phyloP scores from a whole-genome alignment of 2,329 filamentous ascomycete genomes.

The Aureobasidium melanogenum region DNA sequence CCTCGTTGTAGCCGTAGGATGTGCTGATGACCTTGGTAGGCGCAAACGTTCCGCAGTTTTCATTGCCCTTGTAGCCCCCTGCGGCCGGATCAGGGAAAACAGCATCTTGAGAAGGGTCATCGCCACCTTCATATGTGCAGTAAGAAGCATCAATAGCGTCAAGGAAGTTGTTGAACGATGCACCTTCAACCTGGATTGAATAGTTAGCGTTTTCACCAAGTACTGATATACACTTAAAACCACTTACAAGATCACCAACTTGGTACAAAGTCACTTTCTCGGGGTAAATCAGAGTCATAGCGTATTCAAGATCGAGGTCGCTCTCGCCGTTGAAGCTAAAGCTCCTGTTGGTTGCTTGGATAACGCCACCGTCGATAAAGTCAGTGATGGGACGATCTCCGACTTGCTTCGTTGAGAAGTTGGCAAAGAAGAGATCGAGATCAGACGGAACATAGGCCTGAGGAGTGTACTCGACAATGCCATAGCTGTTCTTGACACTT shows the following conservation, averaged over 20 bases:
- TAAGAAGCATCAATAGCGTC: constrained; percentile 40
- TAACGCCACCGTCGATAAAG: constrained; percentile 26
- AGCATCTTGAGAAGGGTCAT: constrained; percentile 30
- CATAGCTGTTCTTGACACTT: constrained; percentile 40
- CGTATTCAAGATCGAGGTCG: constrained; percentile 47
- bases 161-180: constrained; percentile 30
- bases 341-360: constrained; percentile 32
- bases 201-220: neutral
- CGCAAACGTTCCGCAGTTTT: constrained; percentile 37
- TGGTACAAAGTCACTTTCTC: constrained; percentile 44
- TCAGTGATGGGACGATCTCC: constrained; percentile 24
- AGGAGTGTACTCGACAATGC: constrained; percentile 44
- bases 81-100: constrained; percentile 27
- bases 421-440: constrained; percentile 28
- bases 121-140: constrained; percentile 34
- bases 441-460: constrained; percentile 40
- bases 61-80: constrained; percentile 31
- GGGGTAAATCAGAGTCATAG: constrained; percentile 45
- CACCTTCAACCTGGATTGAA: constrained; percentile 20
- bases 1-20: constrained; percentile 47
- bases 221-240: neutral
- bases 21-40: constrained; percentile 47
- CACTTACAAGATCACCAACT: constrained; percentile 27
- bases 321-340: constrained; percentile 39
- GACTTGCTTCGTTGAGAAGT: constrained; percentile 25